These are phyloP conservation scores for Salix arbutifolia DNA, from an alignment of 345 rosid species.

Conservation along the genomic window DNA sequence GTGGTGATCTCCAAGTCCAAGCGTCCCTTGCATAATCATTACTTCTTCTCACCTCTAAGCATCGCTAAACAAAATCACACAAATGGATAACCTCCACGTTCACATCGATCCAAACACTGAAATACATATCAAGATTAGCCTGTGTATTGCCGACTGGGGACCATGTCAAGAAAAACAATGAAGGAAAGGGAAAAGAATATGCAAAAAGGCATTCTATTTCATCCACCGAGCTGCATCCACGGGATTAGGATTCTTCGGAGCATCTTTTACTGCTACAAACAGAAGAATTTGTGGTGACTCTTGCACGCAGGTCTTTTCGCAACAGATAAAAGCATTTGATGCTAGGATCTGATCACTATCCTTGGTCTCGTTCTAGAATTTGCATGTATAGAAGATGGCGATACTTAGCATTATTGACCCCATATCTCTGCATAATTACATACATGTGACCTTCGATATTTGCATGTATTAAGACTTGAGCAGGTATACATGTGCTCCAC, in stretches of 20 bases:
- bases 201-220: neutral
- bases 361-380: neutral
- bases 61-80: neutral
- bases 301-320: neutral
- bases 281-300: neutral
- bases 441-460: no score
- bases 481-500: no score
- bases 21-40: conserved; percentile 29
- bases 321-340: neutral
- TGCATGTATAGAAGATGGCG: neutral
- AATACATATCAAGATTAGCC: neutral
- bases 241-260: neutral
- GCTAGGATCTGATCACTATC: neutral
- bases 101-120: neutral
- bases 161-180: neutral
- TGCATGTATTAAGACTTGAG: no score
- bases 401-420: no score
- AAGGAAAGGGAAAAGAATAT: neutral
- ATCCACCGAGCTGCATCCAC: neutral
- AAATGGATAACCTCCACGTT: neutral
- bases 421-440: no score
- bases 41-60: neutral
- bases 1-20: conserved; percentile 32
- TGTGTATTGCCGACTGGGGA: neutral
- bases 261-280: neutral